Evolutionary conservation across 1,284 basidiomycete genomes (phyloP).

Genomic region (Caloboletus firmus): DNA sequence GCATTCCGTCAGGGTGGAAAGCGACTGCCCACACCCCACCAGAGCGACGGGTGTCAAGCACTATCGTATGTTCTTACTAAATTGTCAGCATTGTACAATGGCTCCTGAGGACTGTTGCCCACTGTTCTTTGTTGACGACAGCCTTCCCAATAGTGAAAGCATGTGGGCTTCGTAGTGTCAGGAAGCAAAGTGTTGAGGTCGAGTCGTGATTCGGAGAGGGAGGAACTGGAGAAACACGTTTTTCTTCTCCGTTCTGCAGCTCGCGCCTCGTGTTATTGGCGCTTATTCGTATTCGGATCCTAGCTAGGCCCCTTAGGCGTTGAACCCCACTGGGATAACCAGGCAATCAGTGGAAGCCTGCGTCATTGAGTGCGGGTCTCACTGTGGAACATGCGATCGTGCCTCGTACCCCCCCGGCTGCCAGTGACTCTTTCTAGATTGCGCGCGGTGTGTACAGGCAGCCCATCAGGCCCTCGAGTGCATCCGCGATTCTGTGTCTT

Average conservation of each 20-base stretch:
- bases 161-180: background rate
- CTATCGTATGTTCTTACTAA: background rate
- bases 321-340: too few relatives aligned
- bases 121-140: background rate
- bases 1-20: background rate
- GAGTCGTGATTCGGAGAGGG: background rate
- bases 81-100: background rate
- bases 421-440: background rate
- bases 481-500: too few relatives aligned
- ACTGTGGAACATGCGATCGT: background rate
- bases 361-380: background rate
- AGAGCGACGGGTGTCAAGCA: too few relatives aligned
- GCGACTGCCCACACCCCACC: background rate
- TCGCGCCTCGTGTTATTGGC: background rate
- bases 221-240: background rate
- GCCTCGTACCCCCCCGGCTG: background rate
- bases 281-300: background rate
- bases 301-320: too few relatives aligned
- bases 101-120: background rate
- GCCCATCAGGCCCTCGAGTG: background rate
- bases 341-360: background rate
- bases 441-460: background rate
- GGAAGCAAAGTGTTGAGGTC: background rate
- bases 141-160: background rate
- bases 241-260: background rate